Conservation (phyloP, 768 basidiomycete species). For the Vishniacozyma victoriae region DNA sequence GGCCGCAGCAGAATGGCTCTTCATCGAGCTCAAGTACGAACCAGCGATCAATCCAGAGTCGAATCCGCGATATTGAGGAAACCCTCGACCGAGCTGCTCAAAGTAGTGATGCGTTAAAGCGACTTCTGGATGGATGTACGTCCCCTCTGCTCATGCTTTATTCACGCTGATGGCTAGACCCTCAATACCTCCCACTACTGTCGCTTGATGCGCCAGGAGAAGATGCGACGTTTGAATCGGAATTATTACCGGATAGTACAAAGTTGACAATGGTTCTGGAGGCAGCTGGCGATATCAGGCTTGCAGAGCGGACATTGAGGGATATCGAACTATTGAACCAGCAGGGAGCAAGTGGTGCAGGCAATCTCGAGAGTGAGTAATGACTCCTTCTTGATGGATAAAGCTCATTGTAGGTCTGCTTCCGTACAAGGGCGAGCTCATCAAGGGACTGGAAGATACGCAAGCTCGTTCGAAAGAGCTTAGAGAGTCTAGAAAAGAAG, state of each 20-base stretch:
- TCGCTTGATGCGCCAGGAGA: background rate
- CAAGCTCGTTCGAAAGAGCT: conserved; percentile 9
- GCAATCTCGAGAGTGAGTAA: conserved; percentile 26
- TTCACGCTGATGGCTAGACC: conserved; percentile 11
- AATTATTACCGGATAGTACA: conserved; percentile 21
- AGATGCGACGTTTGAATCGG: conserved; percentile 7
- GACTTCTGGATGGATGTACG: conserved; percentile 30
- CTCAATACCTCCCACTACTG: conserved; percentile 28
- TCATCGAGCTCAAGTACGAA: too few relatives aligned
- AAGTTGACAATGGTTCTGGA: conserved; percentile 35
- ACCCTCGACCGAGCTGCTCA: conserved; percentile 14
- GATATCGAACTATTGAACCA: conserved; percentile 25
- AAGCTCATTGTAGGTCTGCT: conserved; percentile 18
- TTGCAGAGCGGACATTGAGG: conserved; percentile 27
- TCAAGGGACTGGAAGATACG: conserved; percentile 1
- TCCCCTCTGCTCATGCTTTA: background rate
- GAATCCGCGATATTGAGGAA: conserved; percentile 18
- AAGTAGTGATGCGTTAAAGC: conserved; percentile 25
- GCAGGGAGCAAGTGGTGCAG: conserved; percentile 29
- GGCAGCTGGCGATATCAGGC: conserved; percentile 24
- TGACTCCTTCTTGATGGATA: background rate
- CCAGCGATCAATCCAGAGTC: background rate
- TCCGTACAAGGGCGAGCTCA: conserved; percentile 8
- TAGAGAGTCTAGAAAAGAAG: conserved; percentile 11
- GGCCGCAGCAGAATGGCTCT: too few relatives aligned